A percentile compares a stretch with the other conserved stretches of the same genome.
These are phyloP conservation scores for Rubroboletus satanas DNA, from an alignment of 768 basidiomycete genomes.

Conservation along the genomic window DNA sequence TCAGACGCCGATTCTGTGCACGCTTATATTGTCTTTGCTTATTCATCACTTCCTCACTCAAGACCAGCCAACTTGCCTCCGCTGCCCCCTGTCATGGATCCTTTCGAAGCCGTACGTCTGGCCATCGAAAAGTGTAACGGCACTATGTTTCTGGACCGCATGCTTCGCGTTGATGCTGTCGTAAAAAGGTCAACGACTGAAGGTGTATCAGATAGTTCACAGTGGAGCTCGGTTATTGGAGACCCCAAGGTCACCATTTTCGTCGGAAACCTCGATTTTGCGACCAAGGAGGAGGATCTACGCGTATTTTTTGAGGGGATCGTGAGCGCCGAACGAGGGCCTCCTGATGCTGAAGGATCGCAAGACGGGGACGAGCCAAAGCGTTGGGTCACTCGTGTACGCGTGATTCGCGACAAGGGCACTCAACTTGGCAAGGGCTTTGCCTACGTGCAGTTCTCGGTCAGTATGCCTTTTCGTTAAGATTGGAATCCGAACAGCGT, in stretches of 20 bases:
- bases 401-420: conserved; percentile 84
- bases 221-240: conserved; percentile 27
- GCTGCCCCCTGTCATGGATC: conserved; percentile 49
- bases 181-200: conserved; percentile 32
- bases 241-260: conserved; percentile 86
- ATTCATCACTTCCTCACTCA: conserved; percentile 44
- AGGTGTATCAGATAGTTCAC: conserved; percentile 12
- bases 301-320: conserved; percentile 82
- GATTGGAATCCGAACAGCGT: neutral
- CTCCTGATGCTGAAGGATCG: conserved; percentile 35
- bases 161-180: conserved; percentile 75
- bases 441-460: conserved; percentile 85
- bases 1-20: conserved; percentile 69
- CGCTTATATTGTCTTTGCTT: conserved; percentile 89
- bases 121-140: conserved; percentile 64
- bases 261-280: conserved; percentile 92
- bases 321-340: conserved; percentile 66
- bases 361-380: conserved; percentile 35
- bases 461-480: conserved; percentile 27
- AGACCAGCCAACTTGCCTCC: conserved; percentile 53
- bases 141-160: conserved; percentile 68
- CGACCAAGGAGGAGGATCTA: conserved; percentile 85
- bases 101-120: conserved; percentile 62
- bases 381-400: conserved; percentile 78
- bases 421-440: conserved; percentile 96